Base-by-base conservation (phyloP, 257 asterid species). In the Orobanche coerulescens region DNA sequence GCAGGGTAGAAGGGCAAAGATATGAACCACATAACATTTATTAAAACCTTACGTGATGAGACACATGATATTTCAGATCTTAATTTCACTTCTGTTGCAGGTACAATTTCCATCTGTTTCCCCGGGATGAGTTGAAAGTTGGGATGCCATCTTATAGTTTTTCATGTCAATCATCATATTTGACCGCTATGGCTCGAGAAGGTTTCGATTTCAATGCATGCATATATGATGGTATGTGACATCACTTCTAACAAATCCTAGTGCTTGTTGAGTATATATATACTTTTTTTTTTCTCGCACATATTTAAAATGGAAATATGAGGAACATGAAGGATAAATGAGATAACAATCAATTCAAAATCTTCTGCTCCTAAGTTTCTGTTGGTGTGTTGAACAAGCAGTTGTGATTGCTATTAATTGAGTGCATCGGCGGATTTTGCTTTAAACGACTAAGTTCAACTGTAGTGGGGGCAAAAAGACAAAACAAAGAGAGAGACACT, bases 161-260 rank as follows among this genome's bases (percentile, higher is more conserved):
- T 77, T 78, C 81, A 33, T 84, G 93, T 64, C 96, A 92, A 61
- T 75, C 96, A 16, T 86, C 96, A 18, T 76, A 81, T 73, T 77
- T 92, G 76, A 70, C 79, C 47, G 72, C 96, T 14, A 82, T 88
- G 95, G 91, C 88, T 16, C 80, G 53, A 52, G 89, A 86, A 69
- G 96, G 94, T 69, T 92, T 88, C 75, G 98, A 92, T 82, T 82
- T 88, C 50, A 92, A 92, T 81, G 87, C 93, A 58, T 92, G 98
- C 82, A 82, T 92, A 71, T 65, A 79, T 72, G 79, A 86, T 61
- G 98, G 98, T 90, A 73, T 62, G 87, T 75, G 30, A 25, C 11
- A 9, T 49, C 58, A 15, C 36, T 28, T 47, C 51, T 33, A 16
- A 42, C 16, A 25, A 18, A 16, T 65, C 33, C 28, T 16, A 37